Percentiles rank a stretch among this genome's conserved stretches.
These are phyloP conservation scores for Austroboletus novae-zelandiae DNA, from an alignment of 1,284 basidiomycete species.

Conservation along the genomic window DNA sequence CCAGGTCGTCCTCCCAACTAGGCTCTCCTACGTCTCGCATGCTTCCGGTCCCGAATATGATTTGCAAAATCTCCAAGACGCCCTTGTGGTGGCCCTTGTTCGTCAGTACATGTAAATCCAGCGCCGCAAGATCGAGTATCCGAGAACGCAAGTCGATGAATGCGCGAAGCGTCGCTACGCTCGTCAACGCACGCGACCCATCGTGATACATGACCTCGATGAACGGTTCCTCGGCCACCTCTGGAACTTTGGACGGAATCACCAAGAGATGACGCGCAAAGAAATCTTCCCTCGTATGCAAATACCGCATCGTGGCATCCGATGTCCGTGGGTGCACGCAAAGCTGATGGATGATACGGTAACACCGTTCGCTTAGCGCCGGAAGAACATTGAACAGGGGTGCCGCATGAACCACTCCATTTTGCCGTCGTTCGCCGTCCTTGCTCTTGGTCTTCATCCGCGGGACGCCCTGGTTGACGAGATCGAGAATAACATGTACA, in stretches of 20 bases:
- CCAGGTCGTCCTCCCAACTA: slow-evolving; percentile 43
- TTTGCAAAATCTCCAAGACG: slow-evolving; percentile 67
- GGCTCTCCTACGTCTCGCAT: slow-evolving; percentile 40
- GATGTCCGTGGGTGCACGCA: slow-evolving; percentile 86
- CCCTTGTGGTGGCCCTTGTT: slow-evolving; percentile 73
- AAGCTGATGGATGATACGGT: slow-evolving; percentile 81
- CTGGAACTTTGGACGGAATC: slow-evolving; percentile 63
- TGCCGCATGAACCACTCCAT: slow-evolving; percentile 30
- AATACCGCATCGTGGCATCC: slow-evolving; percentile 80
- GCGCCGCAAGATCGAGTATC: slow-evolving; percentile 82
- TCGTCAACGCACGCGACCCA: slow-evolving; percentile 71
- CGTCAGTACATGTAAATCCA: slow-evolving; percentile 88
- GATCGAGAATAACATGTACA: slow-evolving; percentile 79
- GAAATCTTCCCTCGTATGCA: slow-evolving; percentile 88
- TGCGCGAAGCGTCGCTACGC: slow-evolving; percentile 69
- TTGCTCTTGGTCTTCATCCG: slow-evolving; percentile 47
- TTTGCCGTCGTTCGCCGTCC: slow-evolving; percentile 39
- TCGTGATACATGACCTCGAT: slow-evolving; percentile 76
- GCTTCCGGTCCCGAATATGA: slow-evolving; percentile 69
- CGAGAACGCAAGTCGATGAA: slow-evolving; percentile 84
- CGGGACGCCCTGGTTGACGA: slow-evolving; percentile 71
- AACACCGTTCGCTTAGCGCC: slow-evolving; percentile 83
- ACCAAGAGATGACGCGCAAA: slow-evolving; percentile 80
- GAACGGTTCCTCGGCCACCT: slow-evolving; percentile 46
- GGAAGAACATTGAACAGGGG: slow-evolving; percentile 73